Evolutionary conservation across 495 filamentous ascomycete species (phyloP).

Genomic region (Amphirosellinia nigrospora): DNA sequence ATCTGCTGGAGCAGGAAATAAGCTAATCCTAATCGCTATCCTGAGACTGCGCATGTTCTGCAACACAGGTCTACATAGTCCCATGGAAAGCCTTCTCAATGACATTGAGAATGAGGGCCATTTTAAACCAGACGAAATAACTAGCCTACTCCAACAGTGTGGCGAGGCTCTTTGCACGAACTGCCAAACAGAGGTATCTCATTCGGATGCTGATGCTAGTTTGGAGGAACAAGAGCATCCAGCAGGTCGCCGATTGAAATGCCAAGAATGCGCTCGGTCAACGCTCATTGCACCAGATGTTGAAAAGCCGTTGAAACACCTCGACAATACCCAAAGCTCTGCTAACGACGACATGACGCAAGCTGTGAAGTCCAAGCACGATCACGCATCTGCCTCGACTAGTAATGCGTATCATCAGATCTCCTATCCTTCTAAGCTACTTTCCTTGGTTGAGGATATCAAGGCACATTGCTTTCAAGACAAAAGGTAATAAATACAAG

Average conservation of each 20-base stretch:
- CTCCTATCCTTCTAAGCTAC: neutral
- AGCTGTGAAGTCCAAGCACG: neutral
- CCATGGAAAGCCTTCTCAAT: neutral
- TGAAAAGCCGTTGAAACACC: neutral
- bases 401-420: neutral
- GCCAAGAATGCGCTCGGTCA: neutral
- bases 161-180: conserved; percentile 10
- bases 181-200: conserved; percentile 11
- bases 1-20: neutral
- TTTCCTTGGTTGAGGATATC: conserved; percentile 1
- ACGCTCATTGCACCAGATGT: neutral
- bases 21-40: neutral
- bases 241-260: neutral
- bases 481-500: neutral
- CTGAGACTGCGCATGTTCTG: conserved; percentile 29
- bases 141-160: conserved; percentile 27
- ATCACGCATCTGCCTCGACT: neutral
- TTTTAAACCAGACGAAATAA: conserved; percentile 32
- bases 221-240: neutral
- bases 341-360: neutral
- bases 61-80: conserved; percentile 17
- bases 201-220: neutral
- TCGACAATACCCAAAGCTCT: neutral
- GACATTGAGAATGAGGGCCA: neutral
- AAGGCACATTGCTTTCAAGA: neutral